A percentile compares a stretch with the other conserved stretches of the same genome.
Conservation (phyloP, 2,329 filamentous ascomycete genomes). For the Aspergillus unguis region DNA sequence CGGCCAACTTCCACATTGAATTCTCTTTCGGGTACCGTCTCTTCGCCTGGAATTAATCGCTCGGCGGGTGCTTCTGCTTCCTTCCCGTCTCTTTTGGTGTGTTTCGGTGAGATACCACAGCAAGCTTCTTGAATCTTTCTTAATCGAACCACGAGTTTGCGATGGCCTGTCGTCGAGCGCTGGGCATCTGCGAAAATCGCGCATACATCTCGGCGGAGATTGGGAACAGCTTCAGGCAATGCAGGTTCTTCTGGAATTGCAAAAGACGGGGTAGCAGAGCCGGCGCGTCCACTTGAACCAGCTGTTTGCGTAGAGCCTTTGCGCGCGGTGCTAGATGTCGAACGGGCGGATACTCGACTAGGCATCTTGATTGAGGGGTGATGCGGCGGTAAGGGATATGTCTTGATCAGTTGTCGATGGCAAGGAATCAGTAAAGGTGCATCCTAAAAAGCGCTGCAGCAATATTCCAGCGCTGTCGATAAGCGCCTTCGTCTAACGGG, state of each 20-base stretch:
- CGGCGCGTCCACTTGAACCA: conserved; percentile 86
- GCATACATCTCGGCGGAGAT: conserved; percentile 70
- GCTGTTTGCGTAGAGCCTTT: conserved; percentile 60
- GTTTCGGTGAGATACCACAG: conserved; percentile 53
- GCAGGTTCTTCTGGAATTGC: conserved; percentile 62
- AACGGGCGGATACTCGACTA: conserved; percentile 39
- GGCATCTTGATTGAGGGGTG: conserved; percentile 33
- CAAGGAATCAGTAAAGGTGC: conserved; percentile 5
- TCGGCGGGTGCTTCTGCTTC: conserved; percentile 53
- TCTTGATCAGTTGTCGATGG: conserved; percentile 7
- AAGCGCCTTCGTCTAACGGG: background rate
- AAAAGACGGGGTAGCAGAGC: conserved; percentile 37
- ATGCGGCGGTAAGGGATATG: conserved; percentile 10
- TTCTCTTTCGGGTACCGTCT: conserved; percentile 75
- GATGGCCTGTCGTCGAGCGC: conserved; percentile 80
- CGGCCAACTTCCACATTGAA: conserved; percentile 85
- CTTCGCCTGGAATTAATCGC: conserved; percentile 45
- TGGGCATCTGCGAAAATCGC: conserved; percentile 77
- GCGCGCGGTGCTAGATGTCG: conserved; percentile 35
- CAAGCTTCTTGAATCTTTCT: conserved; percentile 89
- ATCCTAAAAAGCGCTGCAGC: conserved; percentile 15
- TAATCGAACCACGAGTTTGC: conserved; percentile 82
- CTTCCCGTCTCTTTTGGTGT: conserved; percentile 31
- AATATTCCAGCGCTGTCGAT: background rate
- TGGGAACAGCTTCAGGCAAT: conserved; percentile 41